Percentiles rank a stretch among this genome's conserved stretches.
phyloP scores from a whole-genome alignment of 2,329 filamentous ascomycete genomes.

The Colletotrichum sansevieriae region DNA sequence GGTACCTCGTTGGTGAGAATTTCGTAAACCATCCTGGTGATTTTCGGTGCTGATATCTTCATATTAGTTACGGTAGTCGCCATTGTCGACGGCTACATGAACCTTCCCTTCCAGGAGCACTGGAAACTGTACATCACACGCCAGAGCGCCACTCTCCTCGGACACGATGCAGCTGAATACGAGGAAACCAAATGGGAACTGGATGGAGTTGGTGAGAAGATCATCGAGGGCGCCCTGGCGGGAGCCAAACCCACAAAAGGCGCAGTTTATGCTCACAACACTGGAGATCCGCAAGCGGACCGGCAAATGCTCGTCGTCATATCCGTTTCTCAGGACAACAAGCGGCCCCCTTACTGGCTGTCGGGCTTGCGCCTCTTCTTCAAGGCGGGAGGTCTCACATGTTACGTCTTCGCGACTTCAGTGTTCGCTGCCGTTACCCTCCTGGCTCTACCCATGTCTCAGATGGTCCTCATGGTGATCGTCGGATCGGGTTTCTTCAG shows the following conservation, averaged over 20 bases:
- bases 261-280: not conserved
- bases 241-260: not conserved
- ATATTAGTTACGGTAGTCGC: not conserved
- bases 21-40: no score
- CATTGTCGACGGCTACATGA: constrained; percentile 5
- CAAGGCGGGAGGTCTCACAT: not conserved
- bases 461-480: constrained; percentile 15
- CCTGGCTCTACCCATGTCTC: constrained; percentile 8
- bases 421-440: constrained; percentile 7
- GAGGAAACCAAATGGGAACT: not conserved
- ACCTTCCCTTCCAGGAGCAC: not conserved
- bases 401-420: constrained; percentile 5
- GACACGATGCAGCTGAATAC: not conserved
- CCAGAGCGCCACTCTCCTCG: not conserved
- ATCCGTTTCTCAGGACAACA: constrained; percentile 6
- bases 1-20: constrained; percentile 1
- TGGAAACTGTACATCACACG: constrained; percentile 7
- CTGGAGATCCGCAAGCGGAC: not conserved
- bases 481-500: constrained; percentile 15
- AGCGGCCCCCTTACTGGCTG: constrained; percentile 8
- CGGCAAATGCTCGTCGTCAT: constrained; percentile 4
- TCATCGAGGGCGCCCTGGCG: not conserved
- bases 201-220: not conserved
- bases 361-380: constrained; percentile 16
- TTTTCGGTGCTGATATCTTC: not conserved